These are phyloP conservation scores for Licmophora abbreviata DNA, from an alignment of 108 stramenopile species.

Conservation along the genomic window DNA sequence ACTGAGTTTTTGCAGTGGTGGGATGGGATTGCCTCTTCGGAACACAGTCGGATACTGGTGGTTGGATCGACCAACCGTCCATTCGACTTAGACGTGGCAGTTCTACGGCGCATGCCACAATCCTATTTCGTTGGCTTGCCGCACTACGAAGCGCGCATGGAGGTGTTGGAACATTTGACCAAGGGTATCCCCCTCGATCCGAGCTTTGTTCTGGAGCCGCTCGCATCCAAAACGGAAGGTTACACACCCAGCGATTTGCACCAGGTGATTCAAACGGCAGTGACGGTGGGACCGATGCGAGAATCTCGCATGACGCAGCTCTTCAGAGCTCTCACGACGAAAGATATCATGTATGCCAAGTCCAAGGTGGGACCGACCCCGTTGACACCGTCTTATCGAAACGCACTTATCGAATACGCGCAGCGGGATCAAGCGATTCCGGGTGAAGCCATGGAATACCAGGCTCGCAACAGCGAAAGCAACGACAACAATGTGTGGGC, in stretches of 20 bases:
- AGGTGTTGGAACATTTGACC: slow-evolving; percentile 47
- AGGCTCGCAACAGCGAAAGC: too few relatives aligned
- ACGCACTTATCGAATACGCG: slow-evolving; percentile 18
- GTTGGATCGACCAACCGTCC: slow-evolving; percentile 93
- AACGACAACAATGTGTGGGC: too few relatives aligned
- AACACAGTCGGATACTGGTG: slow-evolving; percentile 6
- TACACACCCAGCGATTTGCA: slow-evolving; percentile 65
- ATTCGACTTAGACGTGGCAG: slow-evolving; percentile 90
- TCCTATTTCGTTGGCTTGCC: slow-evolving; percentile 84
- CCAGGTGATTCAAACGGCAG: slow-evolving; percentile 62
- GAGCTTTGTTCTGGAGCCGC: slow-evolving; percentile 19
- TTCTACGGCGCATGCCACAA: slow-evolving; percentile 79
- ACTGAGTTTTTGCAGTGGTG: slow-evolving; percentile 95
- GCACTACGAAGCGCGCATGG: slow-evolving; percentile 47
- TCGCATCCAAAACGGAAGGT: slow-evolving; percentile 41
- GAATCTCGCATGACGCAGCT: slow-evolving; percentile 25
- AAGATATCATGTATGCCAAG: slow-evolving; percentile 46
- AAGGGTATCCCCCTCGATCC: slow-evolving; percentile 21
- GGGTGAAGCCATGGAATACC: too few relatives aligned
- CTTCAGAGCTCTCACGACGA: slow-evolving; percentile 28
- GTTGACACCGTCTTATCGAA: slow-evolving; percentile 23
- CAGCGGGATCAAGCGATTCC: too few relatives aligned
- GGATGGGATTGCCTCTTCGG: slow-evolving; percentile 60
- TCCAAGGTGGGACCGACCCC: slow-evolving; percentile 36
- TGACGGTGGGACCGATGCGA: slow-evolving; percentile 41